Base-by-base conservation (phyloP, 345 rosid species). In the Pseudoturritis turrita region DNA sequence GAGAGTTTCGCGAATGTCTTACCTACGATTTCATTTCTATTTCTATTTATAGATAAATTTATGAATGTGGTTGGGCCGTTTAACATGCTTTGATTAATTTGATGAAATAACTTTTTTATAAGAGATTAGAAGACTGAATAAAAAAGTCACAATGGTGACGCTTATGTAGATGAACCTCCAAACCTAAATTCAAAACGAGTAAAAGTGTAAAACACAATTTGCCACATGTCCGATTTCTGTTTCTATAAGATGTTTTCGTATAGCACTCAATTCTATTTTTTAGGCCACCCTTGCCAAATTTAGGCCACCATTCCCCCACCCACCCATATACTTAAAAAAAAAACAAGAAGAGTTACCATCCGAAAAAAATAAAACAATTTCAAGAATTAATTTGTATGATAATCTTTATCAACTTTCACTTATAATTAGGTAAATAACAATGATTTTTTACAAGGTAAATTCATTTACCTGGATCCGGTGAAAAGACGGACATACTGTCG, bases 231-330 rank as follows among this genome's bases (percentile, higher is more conserved):
- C 2, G 13, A 13, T 47, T 58, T 26, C 26, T 14, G 25, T 37
- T 14, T 7, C 40, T 23, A 1, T 29, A 19, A n/a, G 1, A 2
- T 39, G 77, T 10, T 73, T 73, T 39, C 72, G 66, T 65, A n/a
- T 65, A 57, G 26, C 13, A 2, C 26, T 73, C 67, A 65, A 28
- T 7, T 73, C 23, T 73, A 33, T 19, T 1, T 43, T 73, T 63
- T 63, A 35, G 77, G 63, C 26, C 26, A 53, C 18, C 19, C 39
- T 62, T 52, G 70, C 76, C 76, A 0, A 37, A 60, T 71, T 71
- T 71, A 71, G 75, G 75, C 61, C 78, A 74, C 67, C 78, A 8
- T 59, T 58, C 45, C 5, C 64, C 56, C 78, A 74, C 66, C 78
- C 44, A 74, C 77, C 52, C 5, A 31, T 37, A 23, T 12, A 39